Evolutionary conservation across 1,284 basidiomycete species (phyloP).

Genomic region (Ustilago lituana): DNA sequence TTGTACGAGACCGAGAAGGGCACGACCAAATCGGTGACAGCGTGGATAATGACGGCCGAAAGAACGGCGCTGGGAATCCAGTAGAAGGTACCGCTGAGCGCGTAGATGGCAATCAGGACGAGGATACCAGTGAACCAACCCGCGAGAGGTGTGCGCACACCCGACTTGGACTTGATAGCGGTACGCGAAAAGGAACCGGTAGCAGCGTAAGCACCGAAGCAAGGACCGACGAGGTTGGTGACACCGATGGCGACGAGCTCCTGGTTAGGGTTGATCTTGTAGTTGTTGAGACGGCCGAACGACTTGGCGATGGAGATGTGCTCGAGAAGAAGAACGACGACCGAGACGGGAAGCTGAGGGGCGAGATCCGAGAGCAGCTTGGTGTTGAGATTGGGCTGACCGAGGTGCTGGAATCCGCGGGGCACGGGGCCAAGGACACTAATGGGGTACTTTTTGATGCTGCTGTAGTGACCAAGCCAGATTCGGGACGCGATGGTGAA

Average conservation of each 20-base stretch:
- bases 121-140: slow-evolving; percentile 87
- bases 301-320: slow-evolving; percentile 94
- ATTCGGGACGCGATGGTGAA: slow-evolving; percentile 71
- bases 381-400: slow-evolving; percentile 75
- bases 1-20: slow-evolving; percentile 85
- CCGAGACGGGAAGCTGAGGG: slow-evolving; percentile 85
- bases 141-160: slow-evolving; percentile 91
- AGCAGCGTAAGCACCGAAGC: slow-evolving; percentile 91
- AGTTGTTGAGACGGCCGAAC: slow-evolving; percentile 93
- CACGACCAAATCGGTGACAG: slow-evolving; percentile 87
- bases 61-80: slow-evolving; percentile 73
- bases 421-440: slow-evolving; percentile 81
- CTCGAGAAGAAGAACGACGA: slow-evolving; percentile 92
- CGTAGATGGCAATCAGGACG: slow-evolving; percentile 92
- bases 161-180: slow-evolving; percentile 93
- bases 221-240: slow-evolving; percentile 73
- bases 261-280: slow-evolving; percentile 97
- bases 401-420: slow-evolving; percentile 73
- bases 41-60: slow-evolving; percentile 92
- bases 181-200: slow-evolving; percentile 98
- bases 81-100: slow-evolving; percentile 71
- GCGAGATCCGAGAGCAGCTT: slow-evolving; percentile 78
- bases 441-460: slow-evolving; percentile 80
- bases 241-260: slow-evolving; percentile 97
- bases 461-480: slow-evolving; percentile 50